Conservation (phyloP, 2,329 filamentous ascomycete species). For the Penicillium nordicum region DNA sequence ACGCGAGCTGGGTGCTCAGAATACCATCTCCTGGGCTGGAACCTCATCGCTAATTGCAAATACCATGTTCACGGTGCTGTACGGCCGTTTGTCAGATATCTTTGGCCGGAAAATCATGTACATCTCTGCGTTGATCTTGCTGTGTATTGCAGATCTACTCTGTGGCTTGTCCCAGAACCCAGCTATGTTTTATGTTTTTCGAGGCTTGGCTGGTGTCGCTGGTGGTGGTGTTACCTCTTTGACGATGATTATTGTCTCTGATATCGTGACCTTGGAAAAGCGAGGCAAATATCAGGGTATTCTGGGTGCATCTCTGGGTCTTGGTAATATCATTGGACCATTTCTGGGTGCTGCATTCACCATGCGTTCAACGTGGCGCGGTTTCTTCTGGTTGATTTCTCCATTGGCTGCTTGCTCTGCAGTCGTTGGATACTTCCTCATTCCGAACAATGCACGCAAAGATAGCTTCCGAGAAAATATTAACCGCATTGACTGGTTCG, state of each 20-base stretch:
- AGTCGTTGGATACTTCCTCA: slow-evolving; percentile 49
- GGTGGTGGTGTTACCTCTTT: slow-evolving; percentile 59
- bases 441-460: slow-evolving; percentile 51
- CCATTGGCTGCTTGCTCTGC: slow-evolving; percentile 51
- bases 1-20: slow-evolving; percentile 44
- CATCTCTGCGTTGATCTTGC: slow-evolving; percentile 50
- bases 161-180: slow-evolving; percentile 57
- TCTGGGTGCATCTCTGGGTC: slow-evolving; percentile 43
- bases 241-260: slow-evolving; percentile 60
- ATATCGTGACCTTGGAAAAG: slow-evolving; percentile 58
- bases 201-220: slow-evolving; percentile 59
- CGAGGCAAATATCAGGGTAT: slow-evolving; percentile 56
- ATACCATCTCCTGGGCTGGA: slow-evolving; percentile 65
- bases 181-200: slow-evolving; percentile 59
- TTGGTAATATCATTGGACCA: slow-evolving; percentile 48
- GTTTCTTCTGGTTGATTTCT: slow-evolving; percentile 51
- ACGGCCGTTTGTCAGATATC: slow-evolving; percentile 60
- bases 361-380: slow-evolving; percentile 44
- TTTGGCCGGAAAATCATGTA: slow-evolving; percentile 60
- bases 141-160: slow-evolving; percentile 57
- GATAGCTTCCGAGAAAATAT: slow-evolving; percentile 48
- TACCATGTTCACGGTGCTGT: slow-evolving; percentile 63
- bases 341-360: slow-evolving; percentile 49
- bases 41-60: slow-evolving; percentile 67
- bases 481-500: slow-evolving; percentile 58